Percentiles rank a stretch among this genome's conserved stretches.
phyloP scores from a whole-genome alignment of 495 filamentous ascomycete species.

The Podospora pseudocomata region DNA sequence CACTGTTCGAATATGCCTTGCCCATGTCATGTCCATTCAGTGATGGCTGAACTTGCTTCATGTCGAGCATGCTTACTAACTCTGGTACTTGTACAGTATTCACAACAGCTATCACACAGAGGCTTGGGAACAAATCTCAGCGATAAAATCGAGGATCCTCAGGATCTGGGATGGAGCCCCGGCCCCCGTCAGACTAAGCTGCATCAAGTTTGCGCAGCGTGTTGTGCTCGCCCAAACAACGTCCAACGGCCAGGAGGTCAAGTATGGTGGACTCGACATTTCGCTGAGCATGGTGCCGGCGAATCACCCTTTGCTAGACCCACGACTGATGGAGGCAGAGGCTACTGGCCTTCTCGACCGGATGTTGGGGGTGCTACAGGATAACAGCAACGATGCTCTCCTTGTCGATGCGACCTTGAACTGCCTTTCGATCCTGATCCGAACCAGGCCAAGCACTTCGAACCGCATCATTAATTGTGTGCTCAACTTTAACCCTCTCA shows the following conservation, averaged over 20 bases:
- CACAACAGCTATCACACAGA: slow-evolving; percentile 72
- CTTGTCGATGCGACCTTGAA: slow-evolving; percentile 90
- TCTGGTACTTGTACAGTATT: slow-evolving; percentile 55
- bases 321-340: slow-evolving; percentile 83
- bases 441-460: slow-evolving; percentile 71
- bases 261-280: slow-evolving; percentile 81
- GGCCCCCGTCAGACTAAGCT: slow-evolving; percentile 77
- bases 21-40: neutral
- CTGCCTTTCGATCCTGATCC: slow-evolving; percentile 73
- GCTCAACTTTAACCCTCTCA: slow-evolving; percentile 88
- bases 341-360: slow-evolving; percentile 84
- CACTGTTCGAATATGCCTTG: neutral
- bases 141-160: slow-evolving; percentile 85
- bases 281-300: slow-evolving; percentile 80
- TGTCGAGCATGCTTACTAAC: neutral
- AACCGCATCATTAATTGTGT: slow-evolving; percentile 80
- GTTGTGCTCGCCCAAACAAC: slow-evolving; percentile 90
- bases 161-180: slow-evolving; percentile 81
- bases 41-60: neutral
- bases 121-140: slow-evolving; percentile 81
- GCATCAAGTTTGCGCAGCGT: slow-evolving; percentile 93
- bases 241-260: slow-evolving; percentile 75
- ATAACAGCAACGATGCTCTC: slow-evolving; percentile 83
- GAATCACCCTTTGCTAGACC: slow-evolving; percentile 72
- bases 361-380: slow-evolving; percentile 80